Percentiles rank a stretch among this genome's conserved stretches.
Conservation (phyloP, 148 eudicot species). For the Bassia scoparia region DNA sequence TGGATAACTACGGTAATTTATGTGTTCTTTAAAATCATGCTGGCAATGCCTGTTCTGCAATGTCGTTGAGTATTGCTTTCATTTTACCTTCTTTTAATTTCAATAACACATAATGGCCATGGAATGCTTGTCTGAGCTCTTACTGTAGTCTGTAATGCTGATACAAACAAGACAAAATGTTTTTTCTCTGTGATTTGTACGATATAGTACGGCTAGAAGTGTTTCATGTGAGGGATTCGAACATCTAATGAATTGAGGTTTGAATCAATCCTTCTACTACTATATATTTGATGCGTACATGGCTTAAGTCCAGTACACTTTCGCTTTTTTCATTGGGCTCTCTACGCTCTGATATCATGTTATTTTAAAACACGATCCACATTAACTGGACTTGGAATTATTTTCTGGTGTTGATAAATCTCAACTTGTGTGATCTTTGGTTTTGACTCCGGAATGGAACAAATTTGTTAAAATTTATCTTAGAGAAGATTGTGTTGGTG, state of each 20-base stretch:
- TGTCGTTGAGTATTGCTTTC: not conserved
- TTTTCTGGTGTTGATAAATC: not conserved
- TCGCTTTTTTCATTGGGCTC: not conserved
- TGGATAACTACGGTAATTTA: not conserved
- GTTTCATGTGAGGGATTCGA: not conserved
- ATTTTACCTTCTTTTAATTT: not conserved
- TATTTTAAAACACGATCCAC: not conserved
- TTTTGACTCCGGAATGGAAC: not conserved
- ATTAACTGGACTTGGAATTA: not conserved
- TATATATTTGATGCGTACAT: not conserved
- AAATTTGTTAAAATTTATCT: not conserved
- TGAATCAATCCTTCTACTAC: not conserved
- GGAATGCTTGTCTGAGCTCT: not conserved
- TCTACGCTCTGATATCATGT: not conserved
- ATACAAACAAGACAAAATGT: not conserved
- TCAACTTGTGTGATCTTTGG: not conserved
- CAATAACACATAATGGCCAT: not conserved
- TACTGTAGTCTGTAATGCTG: not conserved
- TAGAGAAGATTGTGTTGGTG: not conserved
- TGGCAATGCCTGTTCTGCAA: not conserved
- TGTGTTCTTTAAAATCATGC: not conserved
- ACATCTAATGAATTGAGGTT: not conserved
- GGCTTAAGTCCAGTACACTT: constrained; percentile 7
- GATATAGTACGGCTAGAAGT: constrained; percentile 2
- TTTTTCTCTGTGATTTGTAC: not conserved